Evolutionary conservation across 2,329 filamentous ascomycete genomes (phyloP), one percentile per base, ranked within the genome.

Genomic region (Penicillium sclerotiorum): DNA sequence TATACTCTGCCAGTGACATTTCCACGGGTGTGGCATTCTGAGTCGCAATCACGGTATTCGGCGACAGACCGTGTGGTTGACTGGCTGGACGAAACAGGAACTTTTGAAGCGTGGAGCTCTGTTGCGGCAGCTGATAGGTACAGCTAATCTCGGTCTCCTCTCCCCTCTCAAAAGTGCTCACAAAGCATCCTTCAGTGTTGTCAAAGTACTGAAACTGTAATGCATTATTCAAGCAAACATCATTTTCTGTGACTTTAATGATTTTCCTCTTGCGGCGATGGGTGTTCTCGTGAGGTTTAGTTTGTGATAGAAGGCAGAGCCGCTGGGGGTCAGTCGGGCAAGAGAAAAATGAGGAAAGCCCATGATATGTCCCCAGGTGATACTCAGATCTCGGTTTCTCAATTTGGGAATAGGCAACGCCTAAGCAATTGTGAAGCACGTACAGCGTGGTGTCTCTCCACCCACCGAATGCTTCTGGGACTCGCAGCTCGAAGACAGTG

Each of bases 1-100:
- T 78, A 60, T 76, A 86, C 45, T 87, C 82, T 0, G 78, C 75
- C 0, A 82, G 50, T 0, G 77, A 71, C 47, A 87, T 67, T 18
- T 75, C 58, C 0, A 48, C 9, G 0, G 83, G 81, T 41, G 81
- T 84, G 0, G 62, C 43, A 0, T 57, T 65, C 49, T 83, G 80
- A 1, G 59, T 64, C 0, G 83, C 74, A 11, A 87, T 73, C 0
- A 81, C 76, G 0, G 71, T 56, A 48, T 88, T 88, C 0, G 79
- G 60, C 5, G 60, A 39, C 1, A 30, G 52, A 1, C 61, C 73
- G 40, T 65, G 55, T 0, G 64, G 61, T 0, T 25, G 30, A 0
- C 45, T 18, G 1, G 59, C 52, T 1, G 69, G 60, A 3, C 70
- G 70, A 30, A 61, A 53, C 3, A 79, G 48, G 49, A 75, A 81